Evolutionary conservation across 2,329 filamentous ascomycete genomes (phyloP), one percentile per base, ranked within the genome.

Genomic region (Colletotrichum tofieldiae): DNA sequence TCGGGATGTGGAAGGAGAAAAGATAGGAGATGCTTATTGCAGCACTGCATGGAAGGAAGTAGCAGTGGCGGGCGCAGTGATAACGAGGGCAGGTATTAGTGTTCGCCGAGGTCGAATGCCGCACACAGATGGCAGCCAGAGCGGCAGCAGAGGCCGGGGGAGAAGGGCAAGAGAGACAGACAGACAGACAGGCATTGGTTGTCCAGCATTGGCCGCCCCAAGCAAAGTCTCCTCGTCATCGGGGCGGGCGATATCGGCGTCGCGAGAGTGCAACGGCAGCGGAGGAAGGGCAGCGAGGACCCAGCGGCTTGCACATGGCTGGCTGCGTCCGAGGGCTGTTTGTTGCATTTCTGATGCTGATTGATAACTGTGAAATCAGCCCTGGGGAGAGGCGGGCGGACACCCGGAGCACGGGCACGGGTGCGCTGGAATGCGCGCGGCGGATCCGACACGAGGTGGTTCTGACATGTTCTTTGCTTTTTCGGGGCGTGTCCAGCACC

Each of bases 1-100:
- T 64, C 65, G 65, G 69, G 43, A 64, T 52, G 65, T 69, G 65
- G 59, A 72, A 72, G 65, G 69, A 64, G 65, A 59, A 59, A 72
- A 64, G 69, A 72, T 51, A 52, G 32, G 69, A 68, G 62, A 66
- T 67, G 49, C 63, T 26, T 14, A 29, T 29, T 20, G 26, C 26
- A 16, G 29, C 5, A 26, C 12, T 14, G 4, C n/a, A 23, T 18
- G 47, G 9, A 54, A 3, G n/a, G 8, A 47, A 20, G n/a, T 11
- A n/a, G 43, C 20, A 11, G 43, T 47, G 43, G 43, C 43, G 9
- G 8, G 6, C 43, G 43, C 20, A 47, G n/a, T 49, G 47, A 23
- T 14, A 12, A 23, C 20, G 18, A 26, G 29, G 29, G 29, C 45
- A n/a, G n/a, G 23, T 26, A n/a, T 4, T 26, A 20, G 35, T 29